Percentiles rank a stretch among this genome's conserved stretches.
Evolutionary conservation across 768 basidiomycete species (phyloP).

Genomic region (Tricholoma sp.): DNA sequence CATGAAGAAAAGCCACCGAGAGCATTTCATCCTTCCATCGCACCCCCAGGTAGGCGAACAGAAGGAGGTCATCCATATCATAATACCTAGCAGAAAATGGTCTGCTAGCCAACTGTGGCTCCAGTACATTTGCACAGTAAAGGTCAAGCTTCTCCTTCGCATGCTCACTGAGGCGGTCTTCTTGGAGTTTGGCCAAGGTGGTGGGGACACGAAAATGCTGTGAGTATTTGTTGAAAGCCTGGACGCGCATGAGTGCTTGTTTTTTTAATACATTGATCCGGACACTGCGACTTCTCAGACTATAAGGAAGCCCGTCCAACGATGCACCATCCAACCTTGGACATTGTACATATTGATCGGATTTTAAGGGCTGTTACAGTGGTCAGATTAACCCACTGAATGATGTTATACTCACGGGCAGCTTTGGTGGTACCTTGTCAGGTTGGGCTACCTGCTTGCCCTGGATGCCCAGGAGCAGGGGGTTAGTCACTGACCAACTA

Average conservation of each 20-base stretch:
- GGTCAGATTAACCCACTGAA: too few relatives aligned
- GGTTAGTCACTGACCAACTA: too few relatives aligned
- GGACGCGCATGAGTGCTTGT: background rate
- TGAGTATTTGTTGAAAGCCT: background rate
- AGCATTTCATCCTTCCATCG: background rate
- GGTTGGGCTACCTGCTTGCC: too few relatives aligned
- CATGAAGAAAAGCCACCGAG: too few relatives aligned
- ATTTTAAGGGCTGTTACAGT: too few relatives aligned
- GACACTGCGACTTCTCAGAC: too few relatives aligned
- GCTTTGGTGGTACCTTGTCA: too few relatives aligned
- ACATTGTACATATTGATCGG: too few relatives aligned
- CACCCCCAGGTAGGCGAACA: background rate
- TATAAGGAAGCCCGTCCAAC: too few relatives aligned
- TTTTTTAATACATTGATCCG: background rate
- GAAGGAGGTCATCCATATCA: background rate
- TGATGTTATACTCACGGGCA: too few relatives aligned
- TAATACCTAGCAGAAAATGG: background rate
- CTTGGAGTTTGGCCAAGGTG: background rate
- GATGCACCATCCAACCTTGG: too few relatives aligned
- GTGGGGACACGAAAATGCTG: background rate
- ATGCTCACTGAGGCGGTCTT: background rate
- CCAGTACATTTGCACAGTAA: background rate
- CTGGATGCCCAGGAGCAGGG: too few relatives aligned
- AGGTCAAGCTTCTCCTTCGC: background rate
- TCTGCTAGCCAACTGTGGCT: background rate